Evolutionary conservation across 116 monocot species (phyloP), one percentile per base, ranked within the genome.

Genomic region (Trichopus zeylanicus): DNA sequence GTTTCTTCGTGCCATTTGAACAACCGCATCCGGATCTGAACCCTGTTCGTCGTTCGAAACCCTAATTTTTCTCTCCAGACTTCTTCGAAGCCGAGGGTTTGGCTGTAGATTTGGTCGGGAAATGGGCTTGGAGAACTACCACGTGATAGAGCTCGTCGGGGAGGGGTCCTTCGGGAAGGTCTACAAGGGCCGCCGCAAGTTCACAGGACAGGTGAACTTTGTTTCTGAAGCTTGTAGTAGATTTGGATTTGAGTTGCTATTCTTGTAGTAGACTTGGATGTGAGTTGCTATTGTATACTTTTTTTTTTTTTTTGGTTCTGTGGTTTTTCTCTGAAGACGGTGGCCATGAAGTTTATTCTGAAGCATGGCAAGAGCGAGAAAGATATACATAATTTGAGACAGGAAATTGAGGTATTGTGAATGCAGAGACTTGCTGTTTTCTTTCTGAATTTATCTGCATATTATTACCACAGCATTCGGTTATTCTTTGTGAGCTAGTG

Each of bases 281-380:
- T 3, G 31, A 12, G 15, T 42, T 42, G 42, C 13, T n/a, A n/a
- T n/a, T 42, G 42, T 3, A 1, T 42, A 15, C 42, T 42, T 13
- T 46, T 12, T 26, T 59, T 31, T 57, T 62, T 21, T 24, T 66
- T 28, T n/a, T n/a, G n/a, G 12, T 33, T 70, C 60, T 24, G 6
- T 52, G 55, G 23, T 66, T n/a, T n/a, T n/a, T n/a, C n/a, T n/a
- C n/a, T n/a, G n/a, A n/a, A 98, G 91, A 91, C 91, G 42, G 88
- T 98, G 49, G 98, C 98, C 0, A 69, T 91, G 91, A 98, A 97
- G 57, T 98, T 98, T 62, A 98, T 98, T 64, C 70, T 88, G 25
- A 98, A 98, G 67, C 91, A 91, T 33, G 98, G 98, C 26, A 98
- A 91, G 53, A 98, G 81, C 27, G 98, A 98, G 29, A 98, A 98